These are phyloP conservation scores for Cyanidiococcus yangmingshanensis DNA, from an alignment of 23 red algal species.

Conservation along the genomic window DNA sequence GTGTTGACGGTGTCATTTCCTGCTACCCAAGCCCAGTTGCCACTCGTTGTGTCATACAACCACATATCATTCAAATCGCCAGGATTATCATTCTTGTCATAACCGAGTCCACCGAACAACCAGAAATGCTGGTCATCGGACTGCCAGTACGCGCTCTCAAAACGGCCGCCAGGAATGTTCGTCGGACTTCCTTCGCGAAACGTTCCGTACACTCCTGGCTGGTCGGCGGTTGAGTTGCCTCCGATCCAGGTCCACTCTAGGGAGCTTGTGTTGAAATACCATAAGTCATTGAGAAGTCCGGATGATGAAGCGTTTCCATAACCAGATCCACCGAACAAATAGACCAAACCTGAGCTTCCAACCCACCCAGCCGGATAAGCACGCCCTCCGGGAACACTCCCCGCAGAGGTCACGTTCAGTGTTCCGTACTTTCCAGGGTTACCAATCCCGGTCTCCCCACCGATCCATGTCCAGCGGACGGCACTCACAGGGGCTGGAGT, in stretches of 20 bases:
- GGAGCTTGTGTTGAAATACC: not conserved
- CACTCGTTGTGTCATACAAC: not conserved
- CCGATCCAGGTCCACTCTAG: not conserved
- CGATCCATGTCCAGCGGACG: no score
- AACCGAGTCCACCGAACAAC: not conserved
- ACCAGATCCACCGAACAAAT: no score
- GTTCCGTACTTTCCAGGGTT: no score
- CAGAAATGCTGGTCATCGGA: not conserved
- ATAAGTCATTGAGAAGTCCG: constrained; percentile 1
- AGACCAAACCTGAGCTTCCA: no score
- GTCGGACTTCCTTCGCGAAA: not conserved
- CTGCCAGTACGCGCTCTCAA: not conserved
- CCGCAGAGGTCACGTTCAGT: no score
- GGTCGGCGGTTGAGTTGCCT: not conserved
- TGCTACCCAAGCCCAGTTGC: not conserved
- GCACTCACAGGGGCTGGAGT: no score
- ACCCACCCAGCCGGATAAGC: no score
- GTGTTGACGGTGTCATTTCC: constrained; percentile 5
- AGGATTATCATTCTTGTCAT: not conserved
- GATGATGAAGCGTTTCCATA: no score
- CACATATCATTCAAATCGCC: not conserved
- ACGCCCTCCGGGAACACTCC: no score
- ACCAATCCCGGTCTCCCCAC: no score
- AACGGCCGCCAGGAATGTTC: not conserved
- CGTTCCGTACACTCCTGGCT: not conserved